phyloP scores from a whole-genome alignment of 495 filamentous ascomycete genomes.

The Chaetomium fimeti region DNA sequence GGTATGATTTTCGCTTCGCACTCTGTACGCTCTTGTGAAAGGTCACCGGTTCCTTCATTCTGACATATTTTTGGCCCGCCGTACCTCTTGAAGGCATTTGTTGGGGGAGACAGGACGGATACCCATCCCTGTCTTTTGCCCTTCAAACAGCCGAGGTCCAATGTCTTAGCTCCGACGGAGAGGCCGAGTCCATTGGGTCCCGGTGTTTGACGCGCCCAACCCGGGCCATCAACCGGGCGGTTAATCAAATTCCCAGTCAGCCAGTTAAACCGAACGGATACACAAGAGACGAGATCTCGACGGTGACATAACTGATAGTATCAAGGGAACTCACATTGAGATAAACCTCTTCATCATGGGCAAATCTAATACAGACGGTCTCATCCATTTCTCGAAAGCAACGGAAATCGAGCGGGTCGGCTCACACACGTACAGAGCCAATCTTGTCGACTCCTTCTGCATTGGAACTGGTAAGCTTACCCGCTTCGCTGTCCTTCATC shows the following conservation, averaged over 20 bases:
- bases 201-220: not conserved
- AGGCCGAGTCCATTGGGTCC: not conserved
- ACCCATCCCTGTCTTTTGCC: not conserved
- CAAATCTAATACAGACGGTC: not conserved
- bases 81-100: not conserved
- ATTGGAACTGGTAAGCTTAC: constrained; percentile 61
- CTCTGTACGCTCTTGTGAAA: not conserved
- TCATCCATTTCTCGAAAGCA: constrained; percentile 35
- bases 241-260: too few relatives aligned
- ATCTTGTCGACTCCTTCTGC: constrained; percentile 62
- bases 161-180: too few relatives aligned
- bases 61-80: constrained; percentile 20
- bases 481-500: not conserved
- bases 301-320: not conserved
- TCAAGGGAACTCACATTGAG: not conserved
- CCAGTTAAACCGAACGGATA: too few relatives aligned
- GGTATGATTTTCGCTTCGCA: constrained; percentile 50
- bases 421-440: constrained; percentile 59
- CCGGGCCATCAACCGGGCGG: too few relatives aligned
- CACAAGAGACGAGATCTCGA: not conserved
- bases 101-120: not conserved
- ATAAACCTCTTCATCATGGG: constrained; percentile 9
- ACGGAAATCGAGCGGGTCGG: constrained; percentile 53
- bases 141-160: constrained; percentile 8
- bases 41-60: constrained; percentile 5